Base-by-base conservation (phyloP, 352 stramenopile genomes). In the Pythium biforme region DNA sequence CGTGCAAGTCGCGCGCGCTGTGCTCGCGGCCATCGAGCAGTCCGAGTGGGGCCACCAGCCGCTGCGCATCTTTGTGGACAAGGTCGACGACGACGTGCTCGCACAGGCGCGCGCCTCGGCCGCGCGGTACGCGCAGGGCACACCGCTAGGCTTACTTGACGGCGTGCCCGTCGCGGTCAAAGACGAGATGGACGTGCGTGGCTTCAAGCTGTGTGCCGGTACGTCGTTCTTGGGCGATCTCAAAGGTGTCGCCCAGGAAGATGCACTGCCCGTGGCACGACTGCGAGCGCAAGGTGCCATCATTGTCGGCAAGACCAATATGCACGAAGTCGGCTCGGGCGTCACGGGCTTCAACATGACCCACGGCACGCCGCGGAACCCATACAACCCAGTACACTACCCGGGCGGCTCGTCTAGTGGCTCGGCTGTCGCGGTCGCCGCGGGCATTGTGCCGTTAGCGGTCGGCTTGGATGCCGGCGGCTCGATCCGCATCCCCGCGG, bases 331-430 rank as follows among this genome's bases (percentile, higher is more conserved):
- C 53, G 91, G 91, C 9, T 74, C 66, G 0, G 75, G 83, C 40
- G 69, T 88, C 59, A 90, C 80, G 43, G 86, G 83, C n/a, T 90
- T 88, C 71, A 94, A 92, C 64, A 83, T 86, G 72, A 70, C 82
- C 33, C 74, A 85, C 46, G 86, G 86, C 37, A 89, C 77, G 1
- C 71, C 83, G 14, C 81, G 75, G 43, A 98, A 97, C 57, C 89
- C 94, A 31, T 92, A 97, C 67, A 89, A 95, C 64, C 70, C 73
- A 0, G 71, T 81, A 37, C 79, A 89, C 59, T 96, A 96, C 71
- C 83, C 87, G 34, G 94, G 92, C 60, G 94, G 94, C n/a, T 97
- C 88, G 2, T 97, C 88, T 3, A 95, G 86, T 65, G 94, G 92
- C 17, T 95, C 83, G 14, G 90, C 92, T 22, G 91, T 83, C 11